These are phyloP conservation scores for Penicillium flavigenum DNA, from an alignment of 495 filamentous ascomycete genomes.

Conservation along the genomic window DNA sequence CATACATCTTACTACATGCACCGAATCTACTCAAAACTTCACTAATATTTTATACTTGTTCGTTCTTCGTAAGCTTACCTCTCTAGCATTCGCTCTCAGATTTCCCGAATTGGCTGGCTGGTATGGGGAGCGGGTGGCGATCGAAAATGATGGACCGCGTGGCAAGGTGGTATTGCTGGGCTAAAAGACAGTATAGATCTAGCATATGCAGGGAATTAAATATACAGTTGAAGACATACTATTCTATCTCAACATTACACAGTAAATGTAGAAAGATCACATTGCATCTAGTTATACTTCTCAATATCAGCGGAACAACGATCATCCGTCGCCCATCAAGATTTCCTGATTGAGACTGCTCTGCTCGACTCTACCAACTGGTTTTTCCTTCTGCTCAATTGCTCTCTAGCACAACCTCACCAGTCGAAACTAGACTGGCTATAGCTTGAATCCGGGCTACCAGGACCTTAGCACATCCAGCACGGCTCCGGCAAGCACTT, in stretches of 20 bases:
- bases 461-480: neutral
- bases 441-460: conserved; percentile 6
- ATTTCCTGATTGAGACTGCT: conserved; percentile 41
- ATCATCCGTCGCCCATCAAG: conserved; percentile 32
- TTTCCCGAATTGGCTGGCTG: neutral
- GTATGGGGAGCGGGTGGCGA: neutral
- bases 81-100: neutral
- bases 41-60: neutral
- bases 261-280: neutral
- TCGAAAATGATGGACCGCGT: neutral
- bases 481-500: neutral
- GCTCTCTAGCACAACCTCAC: conserved; percentile 2
- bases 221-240: neutral
- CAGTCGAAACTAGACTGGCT: neutral
- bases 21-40: neutral
- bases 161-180: neutral
- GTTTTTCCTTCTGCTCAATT: conserved; percentile 23
- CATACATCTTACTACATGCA: conserved; percentile 24
- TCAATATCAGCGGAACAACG: conserved; percentile 28
- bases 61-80: neutral
- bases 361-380: conserved; percentile 7
- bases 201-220: neutral
- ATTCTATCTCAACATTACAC: neutral
- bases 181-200: neutral
- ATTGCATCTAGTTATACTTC: neutral